Evolutionary conservation across 768 basidiomycete genomes (phyloP).

Genomic region (Suillus plorans): DNA sequence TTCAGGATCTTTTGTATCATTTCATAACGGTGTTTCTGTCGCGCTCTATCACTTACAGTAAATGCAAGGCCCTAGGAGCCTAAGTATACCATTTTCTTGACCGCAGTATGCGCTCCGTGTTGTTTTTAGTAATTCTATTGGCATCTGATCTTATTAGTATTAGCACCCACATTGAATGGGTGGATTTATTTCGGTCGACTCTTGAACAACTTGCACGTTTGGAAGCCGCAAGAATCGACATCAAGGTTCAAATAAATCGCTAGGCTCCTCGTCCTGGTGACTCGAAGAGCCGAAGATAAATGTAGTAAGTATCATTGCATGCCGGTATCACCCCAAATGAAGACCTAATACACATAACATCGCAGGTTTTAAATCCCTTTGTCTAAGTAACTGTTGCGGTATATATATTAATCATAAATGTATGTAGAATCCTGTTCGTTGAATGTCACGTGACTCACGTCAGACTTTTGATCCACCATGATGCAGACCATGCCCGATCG

Average conservation of each 20-base stretch:
- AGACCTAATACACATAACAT: neutral
- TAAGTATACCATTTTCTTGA: neutral
- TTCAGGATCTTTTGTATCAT: conserved; percentile 21
- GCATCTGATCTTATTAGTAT: neutral
- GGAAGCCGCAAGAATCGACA: neutral
- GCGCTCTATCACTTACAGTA: conserved; percentile 5
- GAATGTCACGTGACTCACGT: neutral
- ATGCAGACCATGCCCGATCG: neutral
- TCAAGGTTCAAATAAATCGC: neutral
- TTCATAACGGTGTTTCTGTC: conserved; percentile 9
- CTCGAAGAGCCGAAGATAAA: neutral
- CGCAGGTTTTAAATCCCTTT: neutral
- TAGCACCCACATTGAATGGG: neutral
- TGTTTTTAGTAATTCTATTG: neutral
- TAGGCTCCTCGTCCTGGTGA: neutral
- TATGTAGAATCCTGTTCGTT: neutral
- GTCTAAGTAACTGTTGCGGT: neutral
- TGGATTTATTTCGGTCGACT: neutral
- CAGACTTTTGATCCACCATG: neutral
- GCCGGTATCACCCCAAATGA: neutral
- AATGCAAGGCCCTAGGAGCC: neutral
- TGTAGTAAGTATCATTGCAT: neutral
- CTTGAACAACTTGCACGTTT: neutral
- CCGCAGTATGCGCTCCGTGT: neutral
- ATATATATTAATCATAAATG: neutral